Conservation (phyloP, 2,329 filamentous ascomycete species). For the Aspergillus chevalieri region DNA sequence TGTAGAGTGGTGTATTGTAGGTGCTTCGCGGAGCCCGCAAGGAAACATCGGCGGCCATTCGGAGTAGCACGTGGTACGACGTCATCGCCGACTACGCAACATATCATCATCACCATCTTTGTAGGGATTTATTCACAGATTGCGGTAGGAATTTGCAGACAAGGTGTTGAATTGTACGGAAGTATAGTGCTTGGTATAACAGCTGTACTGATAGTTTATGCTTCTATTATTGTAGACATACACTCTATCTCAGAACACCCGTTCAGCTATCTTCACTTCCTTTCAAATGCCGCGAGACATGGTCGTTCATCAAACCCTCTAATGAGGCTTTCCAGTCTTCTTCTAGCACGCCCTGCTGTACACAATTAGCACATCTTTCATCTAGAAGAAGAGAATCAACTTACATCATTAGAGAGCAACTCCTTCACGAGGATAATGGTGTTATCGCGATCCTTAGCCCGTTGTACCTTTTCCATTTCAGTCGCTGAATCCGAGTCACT, state of each 20-base stretch:
- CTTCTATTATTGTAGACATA: not conserved
- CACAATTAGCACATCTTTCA: conserved; percentile 1
- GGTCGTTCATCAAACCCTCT: conserved; percentile 22
- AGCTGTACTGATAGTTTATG: no score
- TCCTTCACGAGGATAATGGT: conserved; percentile 34
- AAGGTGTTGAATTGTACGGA: no score
- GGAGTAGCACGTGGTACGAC: conserved; percentile 18
- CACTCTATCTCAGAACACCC: not conserved
- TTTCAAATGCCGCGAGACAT: conserved; percentile 17
- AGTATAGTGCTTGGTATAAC: no score
- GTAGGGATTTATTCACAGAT: not conserved
- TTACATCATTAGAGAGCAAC: conserved; percentile 34
- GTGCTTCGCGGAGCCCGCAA: conserved; percentile 1
- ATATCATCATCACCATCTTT: not conserved
- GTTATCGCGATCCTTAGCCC: conserved; percentile 37
- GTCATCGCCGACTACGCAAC: conserved; percentile 11
- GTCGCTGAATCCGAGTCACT: conserved; percentile 12
- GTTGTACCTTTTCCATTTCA: conserved; percentile 21
- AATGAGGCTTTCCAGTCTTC: conserved; percentile 20
- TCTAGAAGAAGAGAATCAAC: conserved; percentile 7
- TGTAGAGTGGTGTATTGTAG: not conserved
- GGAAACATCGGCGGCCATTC: not conserved
- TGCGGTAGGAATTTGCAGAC: no score
- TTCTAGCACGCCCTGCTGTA: conserved; percentile 25
- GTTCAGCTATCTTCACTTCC: conserved; percentile 1